A percentile compares a stretch with the other conserved stretches of the same genome.
phyloP scores from a whole-genome alignment of 768 basidiomycete genomes.

The Royoungia palumana region DNA sequence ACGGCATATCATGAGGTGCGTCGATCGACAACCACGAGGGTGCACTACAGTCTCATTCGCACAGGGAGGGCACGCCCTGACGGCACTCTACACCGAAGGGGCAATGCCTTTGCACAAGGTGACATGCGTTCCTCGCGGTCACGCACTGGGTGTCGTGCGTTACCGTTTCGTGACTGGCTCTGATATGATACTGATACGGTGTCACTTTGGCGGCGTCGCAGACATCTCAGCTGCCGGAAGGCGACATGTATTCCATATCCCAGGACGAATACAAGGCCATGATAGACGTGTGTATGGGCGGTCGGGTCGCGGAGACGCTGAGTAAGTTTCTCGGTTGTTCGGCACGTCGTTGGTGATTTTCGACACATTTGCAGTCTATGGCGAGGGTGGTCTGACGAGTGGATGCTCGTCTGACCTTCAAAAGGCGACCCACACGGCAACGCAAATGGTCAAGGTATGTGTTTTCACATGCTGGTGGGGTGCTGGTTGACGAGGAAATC shows the following conservation, averaged over 20 bases:
- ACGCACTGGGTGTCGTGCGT: slow-evolving; percentile 84
- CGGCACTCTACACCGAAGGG: slow-evolving; percentile 90
- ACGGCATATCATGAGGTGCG: slow-evolving; percentile 95
- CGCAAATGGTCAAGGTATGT: slow-evolving; percentile 84
- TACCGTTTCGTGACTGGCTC: background rate
- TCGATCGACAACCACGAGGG: background rate
- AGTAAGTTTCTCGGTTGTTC: slow-evolving; percentile 41
- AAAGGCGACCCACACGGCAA: slow-evolving; percentile 75
- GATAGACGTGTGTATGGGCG: slow-evolving; percentile 93
- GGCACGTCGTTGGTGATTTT: slow-evolving; percentile 7
- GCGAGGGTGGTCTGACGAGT: slow-evolving; percentile 82
- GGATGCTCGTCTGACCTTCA: slow-evolving; percentile 89
- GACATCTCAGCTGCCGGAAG: slow-evolving; percentile 77
- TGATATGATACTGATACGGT: slow-evolving; percentile 9
- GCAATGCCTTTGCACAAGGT: slow-evolving; percentile 98
- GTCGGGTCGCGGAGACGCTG: slow-evolving; percentile 91
- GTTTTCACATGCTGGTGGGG: background rate
- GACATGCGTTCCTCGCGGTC: slow-evolving; percentile 94
- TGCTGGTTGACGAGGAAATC: background rate
- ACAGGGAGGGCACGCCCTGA: slow-evolving; percentile 90
- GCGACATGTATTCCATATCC: slow-evolving; percentile 70
- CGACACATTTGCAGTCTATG: slow-evolving; percentile 71
- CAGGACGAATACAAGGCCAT: slow-evolving; percentile 71
- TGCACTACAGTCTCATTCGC: slow-evolving; percentile 10
- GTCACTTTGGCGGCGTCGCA: slow-evolving; percentile 21